Evolutionary conservation across 169 alveolate genomes (phyloP).

Genomic region (Cryptosporidium canis): DNA sequence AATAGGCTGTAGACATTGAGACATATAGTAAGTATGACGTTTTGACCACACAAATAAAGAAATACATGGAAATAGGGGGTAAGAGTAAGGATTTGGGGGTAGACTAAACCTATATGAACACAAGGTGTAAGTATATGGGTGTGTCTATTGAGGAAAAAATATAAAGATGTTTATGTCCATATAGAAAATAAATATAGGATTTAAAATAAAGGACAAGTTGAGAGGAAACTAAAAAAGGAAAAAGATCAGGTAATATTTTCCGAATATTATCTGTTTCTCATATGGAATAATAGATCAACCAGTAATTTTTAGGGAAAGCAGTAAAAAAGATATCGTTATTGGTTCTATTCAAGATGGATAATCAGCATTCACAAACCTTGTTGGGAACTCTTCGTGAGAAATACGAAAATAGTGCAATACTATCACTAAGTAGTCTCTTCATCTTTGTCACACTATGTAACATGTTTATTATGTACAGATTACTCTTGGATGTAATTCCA

Average conservation of each 20-base stretch:
- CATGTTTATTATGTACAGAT: conserved; percentile 90
- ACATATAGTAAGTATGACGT: conserved; percentile 62
- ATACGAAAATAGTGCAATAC: conserved; percentile 64
- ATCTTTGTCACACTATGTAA: conserved; percentile 87
- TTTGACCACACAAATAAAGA: conserved; percentile 69
- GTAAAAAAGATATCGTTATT: background rate
- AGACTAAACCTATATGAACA: conserved; percentile 58
- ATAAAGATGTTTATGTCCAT: conserved; percentile 68
- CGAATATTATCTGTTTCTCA: background rate
- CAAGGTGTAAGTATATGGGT: conserved; percentile 61
- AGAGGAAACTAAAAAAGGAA: background rate
- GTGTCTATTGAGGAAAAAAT: conserved; percentile 62
- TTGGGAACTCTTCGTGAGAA: conserved; percentile 46
- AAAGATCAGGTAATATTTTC: background rate
- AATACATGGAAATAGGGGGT: conserved; percentile 55
- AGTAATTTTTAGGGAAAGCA: background rate
- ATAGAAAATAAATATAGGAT: conserved; percentile 17
- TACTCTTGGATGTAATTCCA: conserved; percentile 89
- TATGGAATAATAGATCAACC: conserved; percentile 1
- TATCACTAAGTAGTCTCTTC: conserved; percentile 77
- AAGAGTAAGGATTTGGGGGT: conserved; percentile 20
- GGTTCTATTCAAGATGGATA: conserved; percentile 20
- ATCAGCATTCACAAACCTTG: conserved; percentile 42
- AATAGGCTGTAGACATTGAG: conserved; percentile 9
- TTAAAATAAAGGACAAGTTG: conserved; percentile 5